Conservation (phyloP, 208 protist species). For the Lotmaria passim region DNA sequence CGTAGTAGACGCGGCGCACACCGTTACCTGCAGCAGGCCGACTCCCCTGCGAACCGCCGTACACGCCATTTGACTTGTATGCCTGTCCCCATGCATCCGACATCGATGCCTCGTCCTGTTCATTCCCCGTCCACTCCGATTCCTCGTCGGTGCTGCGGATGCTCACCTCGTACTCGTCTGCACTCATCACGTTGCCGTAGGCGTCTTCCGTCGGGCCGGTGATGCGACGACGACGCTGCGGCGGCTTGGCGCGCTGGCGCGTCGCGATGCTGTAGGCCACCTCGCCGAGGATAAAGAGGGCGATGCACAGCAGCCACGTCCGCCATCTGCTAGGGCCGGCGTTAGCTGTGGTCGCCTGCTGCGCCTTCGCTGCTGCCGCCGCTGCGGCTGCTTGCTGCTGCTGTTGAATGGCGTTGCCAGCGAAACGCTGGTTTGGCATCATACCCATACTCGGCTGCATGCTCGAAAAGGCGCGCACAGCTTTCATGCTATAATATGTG, state of each 20-base stretch:
- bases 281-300: slow-evolving; percentile 68
- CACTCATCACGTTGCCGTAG: slow-evolving; percentile 52
- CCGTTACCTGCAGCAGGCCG: slow-evolving; percentile 8
- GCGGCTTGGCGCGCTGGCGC: slow-evolving; percentile 26
- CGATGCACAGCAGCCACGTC: slow-evolving; percentile 56
- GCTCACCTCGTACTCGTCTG: slow-evolving; percentile 45
- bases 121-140: slow-evolving; percentile 43
- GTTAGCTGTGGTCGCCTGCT: slow-evolving; percentile 13
- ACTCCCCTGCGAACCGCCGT: slow-evolving; percentile 22
- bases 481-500: slow-evolving; percentile 89
- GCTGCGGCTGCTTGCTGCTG: slow-evolving; percentile 14
- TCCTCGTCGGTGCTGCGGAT: slow-evolving; percentile 59
- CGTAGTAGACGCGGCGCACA: slow-evolving; percentile 57
- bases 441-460: slow-evolving; percentile 44
- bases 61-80: slow-evolving; percentile 8
- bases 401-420: slow-evolving; percentile 19
- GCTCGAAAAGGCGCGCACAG: slow-evolving; percentile 66
- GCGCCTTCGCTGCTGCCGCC: slow-evolving; percentile 2
- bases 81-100: slow-evolving; percentile 26
- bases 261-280: slow-evolving; percentile 52
- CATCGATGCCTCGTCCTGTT: slow-evolving; percentile 25
- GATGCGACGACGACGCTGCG: slow-evolving; percentile 25
- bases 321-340: slow-evolving; percentile 46
- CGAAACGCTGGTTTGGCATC: slow-evolving; percentile 24
- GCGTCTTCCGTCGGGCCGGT: slow-evolving; percentile 27